Evolutionary conservation across 2,329 filamentous ascomycete species (phyloP), one percentile per base, ranked within the genome.

Genomic region (Ceratocystis huliohia): DNA sequence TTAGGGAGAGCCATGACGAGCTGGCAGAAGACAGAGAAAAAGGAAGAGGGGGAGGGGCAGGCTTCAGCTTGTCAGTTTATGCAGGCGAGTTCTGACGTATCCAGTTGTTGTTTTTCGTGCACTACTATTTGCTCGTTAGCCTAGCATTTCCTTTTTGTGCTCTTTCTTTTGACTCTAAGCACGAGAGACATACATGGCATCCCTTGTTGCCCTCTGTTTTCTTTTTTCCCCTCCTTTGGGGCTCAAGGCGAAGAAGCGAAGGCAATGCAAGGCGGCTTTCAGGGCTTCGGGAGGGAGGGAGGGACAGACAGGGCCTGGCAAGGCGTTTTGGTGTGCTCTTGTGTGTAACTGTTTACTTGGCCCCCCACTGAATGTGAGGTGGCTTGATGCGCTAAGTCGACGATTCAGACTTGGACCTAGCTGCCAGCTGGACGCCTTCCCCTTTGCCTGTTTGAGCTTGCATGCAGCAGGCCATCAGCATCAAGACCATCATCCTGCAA

Each of bases 71-170:
- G 28, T 3, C n/a, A 17, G 7, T 17, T 2, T 17, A 57, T 57
- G 53, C 53, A 30, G 28, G 53, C 17, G 25, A 59, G 53, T 59
- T 59, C 25, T 59, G 53, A 59, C n/a, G 8, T 59, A 59, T 59
- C 53, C 25, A 17, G 15, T n/a, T 33, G 6, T 20, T n/a, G 7
- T 37, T 15, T 59, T 30, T 30, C 15, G 33, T 57, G 5, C 53
- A 30, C 30, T 28, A 28, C 22, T 28, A 57, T 30, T n/a, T 28
- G 22, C 46, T 22, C 46, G 46, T 50, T 30, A 57, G 30, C 30
- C 30, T 57, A 10, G 20, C 6, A 17, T 57, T 57, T 30, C 53
- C 53, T 13, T 17, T 28, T 57, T 57, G 37, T 41, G 37, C 8
- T 30, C 22, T 22, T 50, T n/a, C 17, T 50, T 20, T 22, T 20